A percentile compares a stretch with the other conserved stretches of the same genome.
Evolutionary conservation across 2,329 filamentous ascomycete genomes (phyloP).

Genomic region (Raffaelea arxii): DNA sequence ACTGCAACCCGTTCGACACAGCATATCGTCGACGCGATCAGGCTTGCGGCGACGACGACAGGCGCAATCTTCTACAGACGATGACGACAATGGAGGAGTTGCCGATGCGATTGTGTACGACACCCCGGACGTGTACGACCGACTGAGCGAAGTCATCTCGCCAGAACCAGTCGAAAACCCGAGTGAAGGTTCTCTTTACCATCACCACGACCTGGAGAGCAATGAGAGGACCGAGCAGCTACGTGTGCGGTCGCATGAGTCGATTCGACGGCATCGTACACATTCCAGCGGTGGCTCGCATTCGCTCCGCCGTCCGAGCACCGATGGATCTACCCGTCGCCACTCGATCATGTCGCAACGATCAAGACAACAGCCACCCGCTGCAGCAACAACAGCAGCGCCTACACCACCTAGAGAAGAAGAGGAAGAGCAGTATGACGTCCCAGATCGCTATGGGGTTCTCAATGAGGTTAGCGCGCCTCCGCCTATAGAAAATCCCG

Average conservation of each 20-base stretch:
- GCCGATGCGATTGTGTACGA: neutral
- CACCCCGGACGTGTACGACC: neutral
- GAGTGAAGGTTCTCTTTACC: neutral
- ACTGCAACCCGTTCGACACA: neutral
- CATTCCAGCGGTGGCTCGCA: neutral
- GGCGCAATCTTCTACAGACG: neutral
- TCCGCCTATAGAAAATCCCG: conserved; percentile 31
- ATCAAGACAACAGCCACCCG: no score
- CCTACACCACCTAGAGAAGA: no score
- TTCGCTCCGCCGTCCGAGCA: no score
- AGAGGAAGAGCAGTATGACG: conserved; percentile 22
- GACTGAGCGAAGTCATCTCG: neutral
- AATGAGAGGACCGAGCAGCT: no score
- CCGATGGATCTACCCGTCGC: no score
- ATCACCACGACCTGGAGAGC: neutral
- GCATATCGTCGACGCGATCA: neutral
- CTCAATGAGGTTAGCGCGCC: conserved; percentile 32
- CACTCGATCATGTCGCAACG: no score
- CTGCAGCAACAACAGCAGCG: no score
- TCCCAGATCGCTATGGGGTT: conserved; percentile 29
- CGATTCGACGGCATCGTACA: no score
- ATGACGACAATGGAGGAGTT: neutral
- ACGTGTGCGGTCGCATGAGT: no score
- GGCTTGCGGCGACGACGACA: neutral
- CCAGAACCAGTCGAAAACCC: neutral